phyloP scores from a whole-genome alignment of 345 rosid genomes.

The Melastoma malabathricum region DNA sequence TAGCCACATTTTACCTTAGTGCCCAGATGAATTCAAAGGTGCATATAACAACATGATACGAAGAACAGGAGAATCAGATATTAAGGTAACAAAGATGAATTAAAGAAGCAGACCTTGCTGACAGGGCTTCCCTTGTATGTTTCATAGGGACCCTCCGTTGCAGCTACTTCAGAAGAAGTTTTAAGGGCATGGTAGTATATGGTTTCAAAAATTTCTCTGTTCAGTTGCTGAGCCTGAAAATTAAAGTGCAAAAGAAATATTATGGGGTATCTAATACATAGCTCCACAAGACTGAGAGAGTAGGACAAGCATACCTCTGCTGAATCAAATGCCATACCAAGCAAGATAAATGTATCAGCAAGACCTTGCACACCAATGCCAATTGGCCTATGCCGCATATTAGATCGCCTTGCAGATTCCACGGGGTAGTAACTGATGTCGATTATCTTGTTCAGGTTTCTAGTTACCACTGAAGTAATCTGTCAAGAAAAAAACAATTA shows the following conservation, averaged over 20 bases:
- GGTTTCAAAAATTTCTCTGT: conserved; percentile 86
- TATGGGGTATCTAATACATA: no score
- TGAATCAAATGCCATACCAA: conserved; percentile 89
- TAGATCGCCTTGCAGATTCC: conserved; percentile 76
- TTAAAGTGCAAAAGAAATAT: background rate
- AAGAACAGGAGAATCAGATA: background rate
- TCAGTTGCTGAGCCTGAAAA: conserved; percentile 70
- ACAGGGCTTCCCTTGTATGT: conserved; percentile 79
- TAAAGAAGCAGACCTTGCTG: conserved; percentile 52
- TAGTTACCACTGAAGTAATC: conserved; percentile 56
- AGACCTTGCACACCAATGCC: conserved; percentile 97
- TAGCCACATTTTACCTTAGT: no score
- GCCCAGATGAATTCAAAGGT: no score
- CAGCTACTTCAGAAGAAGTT: conserved; percentile 61
- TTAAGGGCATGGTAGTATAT: conserved; percentile 76
- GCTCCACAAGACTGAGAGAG: no score
- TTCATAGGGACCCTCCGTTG: conserved; percentile 61
- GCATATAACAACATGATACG: no score
- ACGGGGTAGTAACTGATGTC: conserved; percentile 88
- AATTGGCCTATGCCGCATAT: conserved; percentile 72
- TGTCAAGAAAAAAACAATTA: conserved; percentile 9
- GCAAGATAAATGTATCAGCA: conserved; percentile 80
- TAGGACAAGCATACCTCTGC: conserved; percentile 36
- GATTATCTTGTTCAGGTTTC: conserved; percentile 70
- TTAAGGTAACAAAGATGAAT: background rate